phyloP scores from a whole-genome alignment of 495 filamentous ascomycete species.

The Talaromyces nanjingensis region DNA sequence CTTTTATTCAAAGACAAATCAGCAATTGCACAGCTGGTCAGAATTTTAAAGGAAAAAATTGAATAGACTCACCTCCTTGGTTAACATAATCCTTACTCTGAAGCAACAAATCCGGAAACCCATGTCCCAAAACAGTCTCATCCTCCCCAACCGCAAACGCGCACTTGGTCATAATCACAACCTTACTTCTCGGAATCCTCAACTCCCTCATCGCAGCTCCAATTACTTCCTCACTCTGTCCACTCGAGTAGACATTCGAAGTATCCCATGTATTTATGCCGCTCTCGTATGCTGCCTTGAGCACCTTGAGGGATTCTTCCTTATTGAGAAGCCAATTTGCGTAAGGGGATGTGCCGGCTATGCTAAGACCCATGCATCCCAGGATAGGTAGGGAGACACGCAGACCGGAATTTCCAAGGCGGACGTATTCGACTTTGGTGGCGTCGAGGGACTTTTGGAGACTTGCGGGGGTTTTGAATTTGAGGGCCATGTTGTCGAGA shows the following conservation, averaged over 20 bases:
- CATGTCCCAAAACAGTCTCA: constrained; percentile 1
- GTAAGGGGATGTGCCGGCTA: constrained; percentile 42
- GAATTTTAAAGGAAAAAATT: no score
- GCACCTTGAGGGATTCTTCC: constrained; percentile 53
- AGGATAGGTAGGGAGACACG: constrained; percentile 60
- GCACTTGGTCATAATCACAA: constrained; percentile 69
- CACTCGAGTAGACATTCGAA: constrained; percentile 59
- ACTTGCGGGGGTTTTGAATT: not conserved
- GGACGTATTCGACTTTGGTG: constrained; percentile 18
- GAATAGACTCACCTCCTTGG: constrained; percentile 18
- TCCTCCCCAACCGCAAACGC: constrained; percentile 48
- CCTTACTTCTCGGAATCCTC: constrained; percentile 61
- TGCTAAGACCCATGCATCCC: constrained; percentile 55
- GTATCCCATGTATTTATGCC: constrained; percentile 54
- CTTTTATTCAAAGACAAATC: constrained; percentile 12
- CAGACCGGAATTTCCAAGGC: constrained; percentile 58
- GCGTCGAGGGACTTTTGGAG: not conserved
- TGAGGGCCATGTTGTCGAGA: not conserved
- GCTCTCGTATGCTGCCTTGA: constrained; percentile 59
- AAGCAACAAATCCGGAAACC: constrained; percentile 14
- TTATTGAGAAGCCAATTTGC: constrained; percentile 55
- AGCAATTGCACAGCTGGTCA: no score
- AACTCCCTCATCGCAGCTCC: constrained; percentile 64
- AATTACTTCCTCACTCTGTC: constrained; percentile 58
- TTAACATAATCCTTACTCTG: constrained; percentile 28